Conservation (phyloP, 169 alveolate genomes). For the Cyclospora cayetanensis region DNA sequence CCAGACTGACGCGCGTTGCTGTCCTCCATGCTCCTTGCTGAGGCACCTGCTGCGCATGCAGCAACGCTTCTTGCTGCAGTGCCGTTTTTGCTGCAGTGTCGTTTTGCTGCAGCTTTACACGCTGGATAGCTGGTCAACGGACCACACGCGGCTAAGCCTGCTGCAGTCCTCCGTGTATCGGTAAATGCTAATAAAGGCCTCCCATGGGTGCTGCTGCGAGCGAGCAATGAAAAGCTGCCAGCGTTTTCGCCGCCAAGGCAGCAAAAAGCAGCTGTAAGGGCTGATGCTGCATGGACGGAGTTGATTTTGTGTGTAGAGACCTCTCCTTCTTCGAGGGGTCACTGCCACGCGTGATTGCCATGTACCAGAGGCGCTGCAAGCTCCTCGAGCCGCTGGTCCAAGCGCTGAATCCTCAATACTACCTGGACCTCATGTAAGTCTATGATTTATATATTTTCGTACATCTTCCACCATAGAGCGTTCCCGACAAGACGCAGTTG, state of each 20-base stretch:
- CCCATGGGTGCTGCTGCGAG: background rate
- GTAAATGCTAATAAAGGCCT: background rate
- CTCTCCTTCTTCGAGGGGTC: background rate
- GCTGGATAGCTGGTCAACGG: background rate
- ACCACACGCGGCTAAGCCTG: background rate
- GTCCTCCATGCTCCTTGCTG: too few species aligned
- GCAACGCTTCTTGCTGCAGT: background rate
- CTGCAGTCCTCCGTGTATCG: background rate
- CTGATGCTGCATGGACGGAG: background rate
- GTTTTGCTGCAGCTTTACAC: background rate
- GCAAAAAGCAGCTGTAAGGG: background rate
- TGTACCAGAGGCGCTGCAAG: background rate
- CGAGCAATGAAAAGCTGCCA: background rate
- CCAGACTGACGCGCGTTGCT: too few species aligned
- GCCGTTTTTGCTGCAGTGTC: background rate
- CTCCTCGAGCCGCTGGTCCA: background rate
- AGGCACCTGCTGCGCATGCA: background rate
- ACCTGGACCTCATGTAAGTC: slow-evolving; percentile 8
- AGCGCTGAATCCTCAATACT: slow-evolving; percentile 26
- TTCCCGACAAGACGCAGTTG: too few species aligned
- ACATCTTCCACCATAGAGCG: too few species aligned
- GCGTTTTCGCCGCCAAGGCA: background rate
- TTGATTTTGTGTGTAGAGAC: background rate
- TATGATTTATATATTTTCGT: too few species aligned
- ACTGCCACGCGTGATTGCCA: background rate